Base-by-base conservation (phyloP, 805 yeast genomes). In the Limtongia smithiae region DNA sequence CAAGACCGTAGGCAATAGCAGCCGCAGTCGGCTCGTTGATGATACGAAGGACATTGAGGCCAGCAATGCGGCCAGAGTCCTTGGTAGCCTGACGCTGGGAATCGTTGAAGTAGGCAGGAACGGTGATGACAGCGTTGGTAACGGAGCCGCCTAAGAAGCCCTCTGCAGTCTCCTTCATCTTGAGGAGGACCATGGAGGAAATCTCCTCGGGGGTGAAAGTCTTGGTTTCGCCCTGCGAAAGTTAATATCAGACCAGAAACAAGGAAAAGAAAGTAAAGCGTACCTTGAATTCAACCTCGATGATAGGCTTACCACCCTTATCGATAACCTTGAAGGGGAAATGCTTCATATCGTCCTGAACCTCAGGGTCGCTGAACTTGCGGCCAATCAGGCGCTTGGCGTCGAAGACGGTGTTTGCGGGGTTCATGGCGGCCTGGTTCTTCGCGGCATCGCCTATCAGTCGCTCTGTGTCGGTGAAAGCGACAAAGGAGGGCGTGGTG, bases 1-100 rank as follows among this genome's bases (percentile, higher is more conserved):
- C 74, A 65, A 90, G 80, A 81, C 97, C 97, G 81, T 90, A 90
- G 70, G 97, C 97, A 77, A 90, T 88, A 64, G 97, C 97, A 67
- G 97, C 97, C 59, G 97, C 97, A 62, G 97, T 88, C 64, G 97
- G 96, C 77, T 89, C 97, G 75, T 89, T 89, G 66, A 90, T 89
- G 70, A 89, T 89, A 76, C 97, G 83, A 71, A 86, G 78, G 55
- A 89, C 96, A 72, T 89, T 89, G 70, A 89, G 78, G 67, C 97
- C 97, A 51, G 96, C 94, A 79, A 89, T 90, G 61, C 84, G 76
- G 78, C 96, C 97, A 54, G 97, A 96, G 71, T 89, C 96, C 78
- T 89, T 90, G 66, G 97, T 89, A 55, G 96, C 97, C 75, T 90
- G 96, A 78, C 96, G 86, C 76, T 90, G 97, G 48, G 97, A 88